These are phyloP conservation scores for Debaryomyces hansenii DNA, from an alignment of 805 yeast species.

Conservation along the genomic window DNA sequence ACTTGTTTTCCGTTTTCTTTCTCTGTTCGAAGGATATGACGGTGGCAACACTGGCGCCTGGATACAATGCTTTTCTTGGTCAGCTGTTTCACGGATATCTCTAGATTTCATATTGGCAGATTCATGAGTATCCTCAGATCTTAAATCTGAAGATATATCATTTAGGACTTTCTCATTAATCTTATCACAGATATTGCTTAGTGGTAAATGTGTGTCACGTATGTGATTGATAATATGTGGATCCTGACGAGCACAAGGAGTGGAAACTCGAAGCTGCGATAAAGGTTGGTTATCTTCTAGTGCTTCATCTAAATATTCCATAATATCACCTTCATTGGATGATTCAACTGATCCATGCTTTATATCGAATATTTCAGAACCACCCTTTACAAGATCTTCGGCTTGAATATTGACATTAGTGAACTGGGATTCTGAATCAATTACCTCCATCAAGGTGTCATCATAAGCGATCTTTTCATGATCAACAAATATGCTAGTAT, in stretches of 20 bases:
- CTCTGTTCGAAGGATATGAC: not conserved
- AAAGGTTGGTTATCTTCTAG: not conserved
- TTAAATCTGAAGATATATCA: not conserved
- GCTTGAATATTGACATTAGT: conserved; percentile 8
- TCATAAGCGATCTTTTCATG: not conserved
- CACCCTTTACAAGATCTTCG: conserved; percentile 6
- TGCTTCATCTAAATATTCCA: not conserved
- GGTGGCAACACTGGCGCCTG: not conserved
- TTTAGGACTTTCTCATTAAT: not conserved
- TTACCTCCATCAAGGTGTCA: not conserved
- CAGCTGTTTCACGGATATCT: not conserved
- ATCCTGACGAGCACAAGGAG: not conserved
- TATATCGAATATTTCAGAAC: not conserved
- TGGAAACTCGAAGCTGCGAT: not conserved
- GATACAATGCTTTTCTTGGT: not conserved
- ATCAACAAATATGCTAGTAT: conserved; percentile 1
- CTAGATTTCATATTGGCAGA: not conserved
- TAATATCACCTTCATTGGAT: not conserved
- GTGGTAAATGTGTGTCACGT: too few species aligned
- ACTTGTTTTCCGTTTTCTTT: conserved; percentile 6
- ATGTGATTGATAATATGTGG: too few species aligned
- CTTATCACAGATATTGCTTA: not conserved
- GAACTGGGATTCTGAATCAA: conserved; percentile 1
- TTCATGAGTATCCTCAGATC: not conserved
- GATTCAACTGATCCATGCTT: not conserved